Evolutionary conservation across 2,329 filamentous ascomycete genomes (phyloP).

Genomic region (Ramichloridium luteum): DNA sequence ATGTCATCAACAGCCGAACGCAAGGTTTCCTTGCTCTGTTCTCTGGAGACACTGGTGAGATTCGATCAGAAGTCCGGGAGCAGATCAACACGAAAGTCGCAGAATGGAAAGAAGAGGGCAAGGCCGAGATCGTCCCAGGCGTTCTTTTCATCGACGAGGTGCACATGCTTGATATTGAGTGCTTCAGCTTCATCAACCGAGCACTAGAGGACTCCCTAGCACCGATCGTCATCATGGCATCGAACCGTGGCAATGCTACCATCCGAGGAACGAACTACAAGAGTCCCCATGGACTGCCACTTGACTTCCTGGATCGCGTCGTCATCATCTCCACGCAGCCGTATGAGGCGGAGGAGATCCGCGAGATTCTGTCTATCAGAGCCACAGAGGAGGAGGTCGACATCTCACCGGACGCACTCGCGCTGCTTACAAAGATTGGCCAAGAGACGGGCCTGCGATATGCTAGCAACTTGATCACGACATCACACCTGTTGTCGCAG

Average conservation of each 20-base stretch:
- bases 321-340: constrained; percentile 90
- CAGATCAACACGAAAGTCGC: constrained; percentile 99
- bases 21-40: constrained; percentile 96
- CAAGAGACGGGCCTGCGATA: constrained; percentile 86
- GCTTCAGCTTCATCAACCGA: constrained; percentile 96
- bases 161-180: constrained; percentile 99
- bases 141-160: constrained; percentile 98
- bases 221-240: constrained; percentile 98
- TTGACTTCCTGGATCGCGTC: constrained; percentile 91
- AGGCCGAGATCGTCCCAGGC: constrained; percentile 93
- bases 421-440: constrained; percentile 89
- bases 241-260: constrained; percentile 81
- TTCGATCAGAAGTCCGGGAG: constrained; percentile 89
- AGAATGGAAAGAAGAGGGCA: constrained; percentile 99
- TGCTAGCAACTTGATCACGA: constrained; percentile 95
- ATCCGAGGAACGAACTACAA: constrained; percentile 90
- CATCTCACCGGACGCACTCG: constrained; percentile 75
- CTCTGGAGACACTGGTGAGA: constrained; percentile 95
- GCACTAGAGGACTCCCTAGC: constrained; percentile 89
- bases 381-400: constrained; percentile 96
- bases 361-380: constrained; percentile 82
- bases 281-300: constrained; percentile 82
- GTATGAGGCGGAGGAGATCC: constrained; percentile 73
- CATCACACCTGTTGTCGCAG: constrained; percentile 72
- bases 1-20: constrained; percentile 98